Conservation (phyloP, 495 filamentous ascomycete genomes). For the Viridothelium virens region DNA sequence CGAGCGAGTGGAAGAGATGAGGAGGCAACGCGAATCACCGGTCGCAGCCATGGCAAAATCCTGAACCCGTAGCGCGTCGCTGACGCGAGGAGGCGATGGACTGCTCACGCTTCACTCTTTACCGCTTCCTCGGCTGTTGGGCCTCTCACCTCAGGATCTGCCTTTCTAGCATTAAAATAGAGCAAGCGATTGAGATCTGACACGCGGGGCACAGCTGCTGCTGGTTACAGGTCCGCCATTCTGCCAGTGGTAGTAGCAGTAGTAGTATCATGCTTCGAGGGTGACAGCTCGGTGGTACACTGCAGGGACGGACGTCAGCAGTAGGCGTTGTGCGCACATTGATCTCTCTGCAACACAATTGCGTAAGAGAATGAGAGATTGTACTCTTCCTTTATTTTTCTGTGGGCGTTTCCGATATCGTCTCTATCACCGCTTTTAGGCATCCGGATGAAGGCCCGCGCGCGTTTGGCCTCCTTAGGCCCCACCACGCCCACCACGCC, state of each 20-base stretch:
- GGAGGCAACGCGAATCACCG: conserved; percentile 8
- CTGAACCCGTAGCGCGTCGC: neutral
- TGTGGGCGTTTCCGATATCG: neutral
- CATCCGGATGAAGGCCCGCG: too few relatives aligned
- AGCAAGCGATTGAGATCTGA: neutral
- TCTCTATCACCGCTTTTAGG: neutral
- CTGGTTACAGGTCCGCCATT: too few relatives aligned
- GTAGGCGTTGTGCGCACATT: neutral
- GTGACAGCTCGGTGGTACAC: conserved; percentile 6
- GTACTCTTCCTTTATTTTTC: too few relatives aligned
- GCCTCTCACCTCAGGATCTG: neutral
- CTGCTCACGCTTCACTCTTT: neutral
- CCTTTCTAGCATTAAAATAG: neutral
- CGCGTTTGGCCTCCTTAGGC: neutral
- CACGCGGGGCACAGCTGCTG: neutral
- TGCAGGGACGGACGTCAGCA: neutral
- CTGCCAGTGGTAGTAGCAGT: too few relatives aligned
- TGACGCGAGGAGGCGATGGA: conserved; percentile 5
- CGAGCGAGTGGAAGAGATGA: neutral
- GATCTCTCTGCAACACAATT: neutral
- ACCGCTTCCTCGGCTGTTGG: conserved; percentile 9
- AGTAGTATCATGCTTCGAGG: neutral
- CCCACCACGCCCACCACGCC: neutral
- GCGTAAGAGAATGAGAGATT: neutral
- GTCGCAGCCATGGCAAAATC: neutral